Conservation (phyloP, 371 early-diverging fungal genomes). For the Mucor irregularis region DNA sequence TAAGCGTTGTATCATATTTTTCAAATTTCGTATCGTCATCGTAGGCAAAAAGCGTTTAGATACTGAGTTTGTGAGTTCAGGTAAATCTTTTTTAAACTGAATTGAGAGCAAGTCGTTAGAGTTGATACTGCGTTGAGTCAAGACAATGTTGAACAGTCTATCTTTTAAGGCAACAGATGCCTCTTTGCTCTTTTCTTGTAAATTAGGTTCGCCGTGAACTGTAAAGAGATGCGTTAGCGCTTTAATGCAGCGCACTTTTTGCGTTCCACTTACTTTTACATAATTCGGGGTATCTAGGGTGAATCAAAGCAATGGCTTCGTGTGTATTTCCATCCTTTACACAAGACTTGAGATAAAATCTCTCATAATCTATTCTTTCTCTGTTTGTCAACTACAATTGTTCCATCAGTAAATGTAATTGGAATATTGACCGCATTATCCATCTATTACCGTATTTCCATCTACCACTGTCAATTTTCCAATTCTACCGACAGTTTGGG, state of each 20-base stretch:
- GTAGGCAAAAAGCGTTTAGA: constrained; percentile 54
- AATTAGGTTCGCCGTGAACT: constrained; percentile 58
- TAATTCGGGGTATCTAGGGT: constrained; percentile 61
- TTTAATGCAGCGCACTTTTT: too few species aligned
- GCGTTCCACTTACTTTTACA: constrained; percentile 41
- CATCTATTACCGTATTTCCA: constrained; percentile 41
- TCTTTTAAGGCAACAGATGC: constrained; percentile 60
- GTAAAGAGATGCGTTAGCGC: not conserved
- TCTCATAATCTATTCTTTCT: constrained; percentile 71
- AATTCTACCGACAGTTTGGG: constrained; percentile 43
- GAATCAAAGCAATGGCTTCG: constrained; percentile 36
- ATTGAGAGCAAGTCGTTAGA: constrained; percentile 4
- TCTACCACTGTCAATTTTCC: constrained; percentile 26
- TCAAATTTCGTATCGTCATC: constrained; percentile 42
- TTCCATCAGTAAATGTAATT: not conserved
- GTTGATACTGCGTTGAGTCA: constrained; percentile 15
- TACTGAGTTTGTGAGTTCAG: constrained; percentile 25
- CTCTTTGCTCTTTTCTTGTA: constrained; percentile 33
- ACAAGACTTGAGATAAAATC: constrained; percentile 68
- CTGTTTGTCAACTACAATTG: constrained; percentile 39
- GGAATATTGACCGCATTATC: constrained; percentile 23
- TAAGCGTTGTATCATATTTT: constrained; percentile 41
- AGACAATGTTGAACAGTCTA: constrained; percentile 49
- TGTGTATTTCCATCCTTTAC: constrained; percentile 39
- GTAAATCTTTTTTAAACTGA: constrained; percentile 17